Evolutionary conservation across 1,284 basidiomycete genomes (phyloP), one percentile per base, ranked within the genome.

Genomic region (Ustilago lituana): DNA sequence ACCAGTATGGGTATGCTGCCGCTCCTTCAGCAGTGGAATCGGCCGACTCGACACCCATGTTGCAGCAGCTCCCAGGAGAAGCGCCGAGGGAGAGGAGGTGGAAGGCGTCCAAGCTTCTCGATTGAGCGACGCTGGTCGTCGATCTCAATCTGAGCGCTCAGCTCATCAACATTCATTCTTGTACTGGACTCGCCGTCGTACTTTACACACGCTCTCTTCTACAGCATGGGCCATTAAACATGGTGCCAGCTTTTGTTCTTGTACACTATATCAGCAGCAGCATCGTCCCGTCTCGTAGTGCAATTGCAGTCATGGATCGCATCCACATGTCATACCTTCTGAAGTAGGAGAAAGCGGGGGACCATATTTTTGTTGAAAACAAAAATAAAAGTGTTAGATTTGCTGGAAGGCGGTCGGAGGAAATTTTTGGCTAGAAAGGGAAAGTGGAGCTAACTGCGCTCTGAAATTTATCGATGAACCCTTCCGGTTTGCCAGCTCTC

Each of bases 111-210:
- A 70, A 70, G 46, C 44, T 71, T 1, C 43, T 62, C 3, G 63
- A 71, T 43, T 66, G 48, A 47, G n/a, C n/a, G 52, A 51, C 52
- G 59, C 52, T 46, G 52, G 52, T 36, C 47, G 52, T 62, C 52
- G 36, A n/a, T n/a, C n/a, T n/a, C n/a, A 32, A n/a, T n/a, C n/a
- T n/a, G n/a, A n/a, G n/a, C n/a, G n/a, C n/a, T n/a, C n/a, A n/a
- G n/a, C n/a, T n/a, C n/a, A n/a, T n/a, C 12, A n/a, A 35, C 6
- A 15, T 19, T 15, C 10, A 35, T 20, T 37, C 17, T 37, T 20
- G 11, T 37, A 19, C 33, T 35, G 33, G 15, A 15, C n/a, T n/a
- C 14, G 7, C 3, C 37, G n/a, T n/a, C n/a, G n/a, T n/a, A n/a
- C n/a, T n/a, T n/a, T n/a, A n/a, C n/a, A n/a, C n/a, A n/a, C n/a